Percentiles rank a stretch among this genome's conserved stretches.
Evolutionary conservation across 768 basidiomycete species (phyloP).

Genomic region (Mycena albidolilacea): DNA sequence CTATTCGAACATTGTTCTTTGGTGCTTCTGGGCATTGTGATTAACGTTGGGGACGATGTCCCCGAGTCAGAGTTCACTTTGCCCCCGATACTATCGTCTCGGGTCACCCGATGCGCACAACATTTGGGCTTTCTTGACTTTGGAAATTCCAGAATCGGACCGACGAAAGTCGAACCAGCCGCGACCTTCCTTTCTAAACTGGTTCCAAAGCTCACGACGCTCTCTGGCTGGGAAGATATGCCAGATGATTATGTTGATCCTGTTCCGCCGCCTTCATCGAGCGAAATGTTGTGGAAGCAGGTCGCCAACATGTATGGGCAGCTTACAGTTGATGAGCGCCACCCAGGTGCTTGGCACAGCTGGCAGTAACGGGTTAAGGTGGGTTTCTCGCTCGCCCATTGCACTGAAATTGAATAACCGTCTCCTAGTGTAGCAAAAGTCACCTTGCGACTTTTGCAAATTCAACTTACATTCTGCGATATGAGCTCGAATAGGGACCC

Average conservation of each 20-base stretch:
- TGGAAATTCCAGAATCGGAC: constrained; percentile 2
- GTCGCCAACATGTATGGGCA: background rate
- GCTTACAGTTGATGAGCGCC: constrained; percentile 2
- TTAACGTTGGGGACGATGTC: background rate
- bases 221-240: background rate
- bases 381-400: no score
- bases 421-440: no score
- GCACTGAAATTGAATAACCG: no score
- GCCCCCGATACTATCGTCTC: background rate
- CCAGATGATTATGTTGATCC: background rate
- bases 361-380: background rate
- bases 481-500: no score
- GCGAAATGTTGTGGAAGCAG: background rate
- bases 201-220: background rate
- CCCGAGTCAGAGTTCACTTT: background rate
- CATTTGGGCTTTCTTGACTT: background rate
- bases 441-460: no score
- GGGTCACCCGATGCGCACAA: background rate
- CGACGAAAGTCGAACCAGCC: background rate
- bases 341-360: background rate
- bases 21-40: background rate
- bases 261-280: background rate
- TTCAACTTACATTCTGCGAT: no score
- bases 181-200: background rate
- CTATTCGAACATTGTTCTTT: background rate